Percentiles rank a stretch among this genome's conserved stretches.
These are phyloP conservation scores for Zasmidium angulare DNA, from an alignment of 2,329 filamentous ascomycete species.

Conservation along the genomic window DNA sequence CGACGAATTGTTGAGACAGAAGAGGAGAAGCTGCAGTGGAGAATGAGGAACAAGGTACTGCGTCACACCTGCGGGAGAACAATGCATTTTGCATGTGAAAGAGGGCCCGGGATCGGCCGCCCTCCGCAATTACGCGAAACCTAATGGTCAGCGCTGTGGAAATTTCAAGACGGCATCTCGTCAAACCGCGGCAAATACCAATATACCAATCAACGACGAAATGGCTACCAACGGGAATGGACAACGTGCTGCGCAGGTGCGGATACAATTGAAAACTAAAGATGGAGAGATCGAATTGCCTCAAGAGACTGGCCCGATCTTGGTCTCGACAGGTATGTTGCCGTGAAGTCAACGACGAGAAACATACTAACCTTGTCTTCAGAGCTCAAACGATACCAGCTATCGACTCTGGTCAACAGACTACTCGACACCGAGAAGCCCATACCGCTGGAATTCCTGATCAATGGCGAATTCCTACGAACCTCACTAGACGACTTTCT, in stretches of 20 bases:
- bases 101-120: background rate
- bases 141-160: background rate
- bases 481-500: constrained; percentile 91
- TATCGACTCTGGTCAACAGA: constrained; percentile 64
- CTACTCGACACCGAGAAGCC: constrained; percentile 60
- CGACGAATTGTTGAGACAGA: background rate
- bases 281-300: constrained; percentile 55
- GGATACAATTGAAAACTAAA: constrained; percentile 55
- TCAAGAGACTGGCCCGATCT: constrained; percentile 55
- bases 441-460: constrained; percentile 88
- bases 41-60: background rate
- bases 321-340: constrained; percentile 56
- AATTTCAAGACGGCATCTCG: constrained; percentile 1
- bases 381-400: constrained; percentile 58
- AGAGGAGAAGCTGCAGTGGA: background rate
- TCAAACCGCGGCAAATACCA: background rate
- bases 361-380: constrained; percentile 3
- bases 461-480: constrained; percentile 88
- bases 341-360: background rate
- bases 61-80: background rate
- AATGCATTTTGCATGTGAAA: constrained; percentile 10
- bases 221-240: constrained; percentile 4
- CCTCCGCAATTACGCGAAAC: background rate
- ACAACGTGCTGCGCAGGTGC: constrained; percentile 45
- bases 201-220: background rate